These are phyloP conservation scores for Chloranthus sessilifolius DNA, from an alignment of 164 flowering plant genomes.

Conservation along the genomic window DNA sequence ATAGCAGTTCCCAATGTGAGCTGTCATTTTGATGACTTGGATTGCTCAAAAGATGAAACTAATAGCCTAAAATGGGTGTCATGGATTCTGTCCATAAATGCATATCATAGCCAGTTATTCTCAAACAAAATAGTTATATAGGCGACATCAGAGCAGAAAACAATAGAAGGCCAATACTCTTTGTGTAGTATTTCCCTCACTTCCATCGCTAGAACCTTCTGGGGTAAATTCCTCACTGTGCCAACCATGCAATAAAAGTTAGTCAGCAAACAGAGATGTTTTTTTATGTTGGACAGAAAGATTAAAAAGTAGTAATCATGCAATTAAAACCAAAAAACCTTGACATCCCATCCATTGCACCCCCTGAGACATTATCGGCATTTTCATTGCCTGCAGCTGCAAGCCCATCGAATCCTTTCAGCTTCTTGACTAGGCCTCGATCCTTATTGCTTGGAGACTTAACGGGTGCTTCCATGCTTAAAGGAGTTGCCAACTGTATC, in stretches of 20 bases:
- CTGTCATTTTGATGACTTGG: no score
- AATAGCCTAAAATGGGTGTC: no score
- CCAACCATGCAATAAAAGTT: no score
- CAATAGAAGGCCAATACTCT: slow-evolving; percentile 27
- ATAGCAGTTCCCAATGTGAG: no score
- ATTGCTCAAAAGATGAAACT: no score
- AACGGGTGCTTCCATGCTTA: slow-evolving; percentile 49
- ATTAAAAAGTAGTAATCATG: neutral
- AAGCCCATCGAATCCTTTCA: slow-evolving; percentile 77
- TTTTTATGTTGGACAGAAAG: neutral
- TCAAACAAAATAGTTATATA: no score
- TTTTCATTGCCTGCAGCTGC: slow-evolving; percentile 72
- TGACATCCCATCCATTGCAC: slow-evolving; percentile 21
- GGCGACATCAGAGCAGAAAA: neutral
- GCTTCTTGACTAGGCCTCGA: slow-evolving; percentile 51
- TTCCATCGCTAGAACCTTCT: slow-evolving; percentile 74
- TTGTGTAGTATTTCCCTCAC: slow-evolving; percentile 52
- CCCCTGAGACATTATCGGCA: slow-evolving; percentile 40
- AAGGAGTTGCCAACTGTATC: slow-evolving; percentile 48
- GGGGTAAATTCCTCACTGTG: slow-evolving; percentile 25
- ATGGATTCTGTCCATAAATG: no score
- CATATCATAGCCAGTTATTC: no score
- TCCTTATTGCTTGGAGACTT: slow-evolving; percentile 62
- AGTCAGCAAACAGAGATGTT: neutral
- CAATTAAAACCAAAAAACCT: slow-evolving; percentile 33